These are phyloP conservation scores for Eruca vesicaria DNA, from an alignment of 441 rosid genomes.

Conservation along the genomic window DNA sequence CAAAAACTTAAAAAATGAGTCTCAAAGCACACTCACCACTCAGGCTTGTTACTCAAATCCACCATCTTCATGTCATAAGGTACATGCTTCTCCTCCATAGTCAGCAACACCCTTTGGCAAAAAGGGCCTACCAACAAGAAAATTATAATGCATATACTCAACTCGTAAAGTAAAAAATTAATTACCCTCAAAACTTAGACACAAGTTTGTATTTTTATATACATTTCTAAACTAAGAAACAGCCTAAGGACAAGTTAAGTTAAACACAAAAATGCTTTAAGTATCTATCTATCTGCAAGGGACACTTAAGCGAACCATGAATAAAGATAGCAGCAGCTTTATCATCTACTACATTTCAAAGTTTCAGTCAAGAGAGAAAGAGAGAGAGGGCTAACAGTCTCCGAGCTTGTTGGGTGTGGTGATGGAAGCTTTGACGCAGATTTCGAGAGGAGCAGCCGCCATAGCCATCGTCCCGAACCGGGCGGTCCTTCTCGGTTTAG, in stretches of 20 bases:
- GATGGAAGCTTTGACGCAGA: slow-evolving; percentile 84
- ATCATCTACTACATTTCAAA: slow-evolving; percentile 14
- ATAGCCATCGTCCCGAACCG: slow-evolving; percentile 36
- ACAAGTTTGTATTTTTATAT: too few species aligned
- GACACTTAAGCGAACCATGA: not conserved
- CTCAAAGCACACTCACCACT: slow-evolving; percentile 61
- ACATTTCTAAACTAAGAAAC: not conserved
- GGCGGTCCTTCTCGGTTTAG: slow-evolving; percentile 9
- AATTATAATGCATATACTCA: slow-evolving; percentile 5
- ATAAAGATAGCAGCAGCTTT: not conserved
- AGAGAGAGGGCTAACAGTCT: slow-evolving; percentile 60
- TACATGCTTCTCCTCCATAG: slow-evolving; percentile 88
- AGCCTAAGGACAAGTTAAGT: not conserved
- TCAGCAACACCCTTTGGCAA: slow-evolving; percentile 83
- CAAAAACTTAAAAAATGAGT: not conserved
- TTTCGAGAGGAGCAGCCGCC: slow-evolving; percentile 57
- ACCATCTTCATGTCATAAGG: slow-evolving; percentile 85
- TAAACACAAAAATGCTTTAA: not conserved
- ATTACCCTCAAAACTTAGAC: too few species aligned
- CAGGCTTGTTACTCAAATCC: slow-evolving; percentile 82
- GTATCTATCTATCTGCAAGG: not conserved
- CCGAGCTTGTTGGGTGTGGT: slow-evolving; percentile 69
- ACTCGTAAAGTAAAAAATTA: too few species aligned
- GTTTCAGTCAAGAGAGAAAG: not conserved
- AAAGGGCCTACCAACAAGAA: slow-evolving; percentile 64